These are phyloP conservation scores for Pelargonium nanum DNA, from an alignment of 345 rosid species.

Conservation along the genomic window DNA sequence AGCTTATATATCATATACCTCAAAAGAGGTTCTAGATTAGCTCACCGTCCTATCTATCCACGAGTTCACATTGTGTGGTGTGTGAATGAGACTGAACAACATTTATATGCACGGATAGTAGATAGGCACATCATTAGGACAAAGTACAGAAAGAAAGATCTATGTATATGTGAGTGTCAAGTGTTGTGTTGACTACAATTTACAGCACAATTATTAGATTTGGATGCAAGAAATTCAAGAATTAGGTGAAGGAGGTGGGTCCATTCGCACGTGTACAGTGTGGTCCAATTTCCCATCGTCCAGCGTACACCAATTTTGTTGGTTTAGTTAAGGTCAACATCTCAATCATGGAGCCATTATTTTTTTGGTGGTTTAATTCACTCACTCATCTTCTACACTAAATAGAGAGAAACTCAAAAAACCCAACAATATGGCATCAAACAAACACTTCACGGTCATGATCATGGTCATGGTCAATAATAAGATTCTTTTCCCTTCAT, in stretches of 20 bases:
- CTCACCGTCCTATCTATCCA: no score
- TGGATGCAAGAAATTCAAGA: no score
- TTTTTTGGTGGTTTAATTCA: conserved; percentile 22
- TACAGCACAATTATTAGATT: no score
- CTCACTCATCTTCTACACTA: conserved; percentile 15
- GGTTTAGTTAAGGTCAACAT: conserved; percentile 39
- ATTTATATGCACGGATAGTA: no score
- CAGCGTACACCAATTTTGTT: conserved; percentile 25
- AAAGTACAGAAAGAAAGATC: no score
- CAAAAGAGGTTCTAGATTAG: no score
- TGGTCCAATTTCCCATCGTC: conserved; percentile 20
- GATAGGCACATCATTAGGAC: no score
- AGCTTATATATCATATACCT: no score
- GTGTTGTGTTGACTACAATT: no score
- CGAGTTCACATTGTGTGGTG: no score
- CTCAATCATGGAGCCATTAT: conserved; percentile 58
- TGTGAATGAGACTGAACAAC: no score
- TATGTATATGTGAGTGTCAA: no score
- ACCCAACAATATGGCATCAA: conserved; percentile 19
- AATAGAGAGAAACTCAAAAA: not conserved
- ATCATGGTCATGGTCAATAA: not conserved
- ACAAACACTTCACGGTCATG: conserved; percentile 21
- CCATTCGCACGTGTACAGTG: conserved; percentile 47
- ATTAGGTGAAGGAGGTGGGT: conserved; percentile 8
- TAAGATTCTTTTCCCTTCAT: conserved; percentile 3